Base-by-base conservation (phyloP, 2,329 filamentous ascomycete genomes). In the Phaeosphaeria sp. region DNA sequence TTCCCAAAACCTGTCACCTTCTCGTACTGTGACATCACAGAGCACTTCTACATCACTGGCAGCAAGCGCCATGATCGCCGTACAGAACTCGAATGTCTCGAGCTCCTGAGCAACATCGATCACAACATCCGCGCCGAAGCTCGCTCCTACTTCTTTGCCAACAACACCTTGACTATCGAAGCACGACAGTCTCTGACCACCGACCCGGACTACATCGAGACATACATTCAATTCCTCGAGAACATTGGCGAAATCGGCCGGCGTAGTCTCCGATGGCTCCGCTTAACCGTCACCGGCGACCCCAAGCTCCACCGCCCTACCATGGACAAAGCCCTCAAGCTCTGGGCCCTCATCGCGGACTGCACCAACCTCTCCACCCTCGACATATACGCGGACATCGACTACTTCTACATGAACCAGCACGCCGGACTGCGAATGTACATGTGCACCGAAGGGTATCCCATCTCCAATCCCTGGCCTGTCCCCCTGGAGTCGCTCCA, bases 321-420 rank as follows among this genome's bases (percentile, higher is more conserved):
- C 11, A 15, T 8, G 8, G 33, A 42, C 48, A 50, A 42, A 24
- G 48, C 27, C 18, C 17, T 50, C 9, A 50, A 50, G 33, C 27
- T 50, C 6, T 50, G 48, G 48, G 30, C 13, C 7, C 48, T 50
- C 33, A 17, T 55, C 3, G 53, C 40, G 15, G 40, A 45, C 13
- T 55, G 47, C 18, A 25, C 30, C 6, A 55, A 51, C 20, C 53
- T 55, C 18, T 11, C 45, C 4, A 49, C 36, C n/a, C 21, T 55
- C 20, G 53, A 55, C 42, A 24, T 55, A 5, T 46, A 45, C 27
- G 25, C 43, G 2, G 53, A 55, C 9, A 49, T 55, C 24, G 53
- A 55, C 40, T 55, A 50, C 53, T 55, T 55, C 53, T 55, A 55
- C 47, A 55, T 55, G 25, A 20, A 55, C 47, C 53, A 55, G 39